These are phyloP conservation scores for Cerrena zonata DNA, from an alignment of 1,284 basidiomycete genomes.

Conservation along the genomic window DNA sequence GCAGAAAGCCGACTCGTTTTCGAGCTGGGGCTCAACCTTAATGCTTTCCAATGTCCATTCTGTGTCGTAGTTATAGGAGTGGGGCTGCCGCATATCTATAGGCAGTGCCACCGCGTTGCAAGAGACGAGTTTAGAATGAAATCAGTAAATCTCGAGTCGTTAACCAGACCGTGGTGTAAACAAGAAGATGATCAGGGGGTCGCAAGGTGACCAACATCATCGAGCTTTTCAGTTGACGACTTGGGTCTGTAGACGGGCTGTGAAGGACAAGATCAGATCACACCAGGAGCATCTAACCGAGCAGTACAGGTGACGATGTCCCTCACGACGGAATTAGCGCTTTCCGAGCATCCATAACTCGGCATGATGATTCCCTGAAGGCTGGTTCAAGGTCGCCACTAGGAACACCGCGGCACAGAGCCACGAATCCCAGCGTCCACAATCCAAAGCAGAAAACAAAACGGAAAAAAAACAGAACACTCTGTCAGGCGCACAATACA, in stretches of 20 bases:
- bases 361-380: background rate
- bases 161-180: conserved; percentile 7
- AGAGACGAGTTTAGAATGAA: conserved; percentile 19
- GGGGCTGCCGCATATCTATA: conserved; percentile 27
- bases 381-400: background rate
- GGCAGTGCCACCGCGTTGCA: conserved; percentile 31
- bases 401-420: background rate
- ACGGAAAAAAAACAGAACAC: background rate
- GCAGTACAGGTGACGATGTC: background rate
- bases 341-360: background rate
- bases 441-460: background rate
- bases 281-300: conserved; percentile 3
- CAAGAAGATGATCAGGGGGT: conserved; percentile 30
- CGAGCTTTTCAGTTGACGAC: conserved; percentile 13
- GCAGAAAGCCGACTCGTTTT: conserved; percentile 29
- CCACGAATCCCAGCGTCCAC: background rate
- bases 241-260: conserved; percentile 13
- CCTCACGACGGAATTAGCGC: conserved; percentile 6
- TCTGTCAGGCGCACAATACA: background rate
- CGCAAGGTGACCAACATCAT: conserved; percentile 31
- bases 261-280: conserved; percentile 4
- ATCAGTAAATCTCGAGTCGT: conserved; percentile 4
- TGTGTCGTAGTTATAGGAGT: conserved; percentile 23
- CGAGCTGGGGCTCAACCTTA: conserved; percentile 40
- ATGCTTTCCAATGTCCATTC: conserved; percentile 25